These are phyloP conservation scores for Ustilago esculenta DNA, from an alignment of 1,284 basidiomycete species.

Conservation along the genomic window DNA sequence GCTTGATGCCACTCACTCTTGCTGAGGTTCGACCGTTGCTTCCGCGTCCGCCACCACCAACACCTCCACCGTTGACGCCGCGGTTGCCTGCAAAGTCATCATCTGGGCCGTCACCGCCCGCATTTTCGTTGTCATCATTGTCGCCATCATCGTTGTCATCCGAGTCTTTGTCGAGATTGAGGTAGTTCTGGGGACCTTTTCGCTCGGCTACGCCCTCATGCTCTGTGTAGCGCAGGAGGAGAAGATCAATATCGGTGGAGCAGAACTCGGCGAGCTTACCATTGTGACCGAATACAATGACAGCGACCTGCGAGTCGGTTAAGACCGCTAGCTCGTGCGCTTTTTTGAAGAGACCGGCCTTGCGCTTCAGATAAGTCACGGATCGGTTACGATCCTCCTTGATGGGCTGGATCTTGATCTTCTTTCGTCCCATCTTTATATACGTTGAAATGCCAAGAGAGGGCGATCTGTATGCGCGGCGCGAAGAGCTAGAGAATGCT, in stretches of 20 bases:
- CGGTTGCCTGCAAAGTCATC: slow-evolving; percentile 4
- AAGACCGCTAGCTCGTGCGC: slow-evolving; percentile 86
- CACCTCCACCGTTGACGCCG: slow-evolving; percentile 11
- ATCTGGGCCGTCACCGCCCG: slow-evolving; percentile 14
- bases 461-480: slow-evolving; percentile 7
- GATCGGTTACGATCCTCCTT: slow-evolving; percentile 87
- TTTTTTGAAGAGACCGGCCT: slow-evolving; percentile 89
- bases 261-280: slow-evolving; percentile 63
- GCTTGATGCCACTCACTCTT: slow-evolving; percentile 23
- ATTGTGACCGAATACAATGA: slow-evolving; percentile 74
- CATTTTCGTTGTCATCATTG: slow-evolving; percentile 19
- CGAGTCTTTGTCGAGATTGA: slow-evolving; percentile 40
- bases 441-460: no score
- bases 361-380: slow-evolving; percentile 90
- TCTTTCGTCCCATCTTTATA: slow-evolving; percentile 83
- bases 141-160: slow-evolving; percentile 39
- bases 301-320: slow-evolving; percentile 76
- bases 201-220: slow-evolving; percentile 41
- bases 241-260: slow-evolving; percentile 57
- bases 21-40: background rate
- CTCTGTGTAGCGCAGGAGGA: slow-evolving; percentile 57
- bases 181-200: slow-evolving; percentile 45
- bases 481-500: background rate
- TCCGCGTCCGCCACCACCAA: slow-evolving; percentile 4
- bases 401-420: slow-evolving; percentile 89